Conservation (phyloP, 2,329 filamentous ascomycete species). For the Ophiostoma sp. region DNA sequence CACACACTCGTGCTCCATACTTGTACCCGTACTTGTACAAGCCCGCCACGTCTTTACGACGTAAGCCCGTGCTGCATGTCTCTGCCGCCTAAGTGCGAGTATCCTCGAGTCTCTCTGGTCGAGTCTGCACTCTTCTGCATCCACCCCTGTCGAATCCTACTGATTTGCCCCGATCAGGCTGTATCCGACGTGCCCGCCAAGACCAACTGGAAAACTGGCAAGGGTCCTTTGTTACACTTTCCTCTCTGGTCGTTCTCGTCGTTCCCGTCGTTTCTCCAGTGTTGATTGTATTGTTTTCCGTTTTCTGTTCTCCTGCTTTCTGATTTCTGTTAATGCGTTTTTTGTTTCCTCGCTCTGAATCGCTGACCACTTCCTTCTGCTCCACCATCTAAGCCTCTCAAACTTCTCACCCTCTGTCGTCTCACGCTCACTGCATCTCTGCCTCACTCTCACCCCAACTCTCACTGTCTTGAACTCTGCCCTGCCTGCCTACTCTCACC, state of each 20-base stretch:
- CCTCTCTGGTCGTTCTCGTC: not conserved
- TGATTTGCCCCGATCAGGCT: not conserved
- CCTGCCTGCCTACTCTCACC: not conserved
- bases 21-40: too few species aligned
- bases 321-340: too few species aligned
- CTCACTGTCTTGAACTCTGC: too few species aligned
- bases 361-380: too few species aligned
- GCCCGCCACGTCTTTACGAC: too few species aligned
- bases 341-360: too few species aligned
- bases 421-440: not conserved
- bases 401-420: not conserved
- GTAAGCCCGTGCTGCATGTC: too few species aligned
- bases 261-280: not conserved
- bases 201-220: not conserved
- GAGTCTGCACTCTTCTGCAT: not conserved
- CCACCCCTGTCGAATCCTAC: constrained; percentile 4
- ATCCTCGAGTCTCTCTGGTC: not conserved
- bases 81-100: too few species aligned
- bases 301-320: not conserved
- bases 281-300: not conserved
- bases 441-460: not conserved
- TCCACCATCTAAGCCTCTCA: too few species aligned
- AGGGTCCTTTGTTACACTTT: not conserved
- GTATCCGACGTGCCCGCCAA: not conserved
- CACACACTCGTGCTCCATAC: too few species aligned